These are phyloP conservation scores for Coemansia sp. DNA, from an alignment of 192 early-diverging fungal genomes.

Conservation along the genomic window DNA sequence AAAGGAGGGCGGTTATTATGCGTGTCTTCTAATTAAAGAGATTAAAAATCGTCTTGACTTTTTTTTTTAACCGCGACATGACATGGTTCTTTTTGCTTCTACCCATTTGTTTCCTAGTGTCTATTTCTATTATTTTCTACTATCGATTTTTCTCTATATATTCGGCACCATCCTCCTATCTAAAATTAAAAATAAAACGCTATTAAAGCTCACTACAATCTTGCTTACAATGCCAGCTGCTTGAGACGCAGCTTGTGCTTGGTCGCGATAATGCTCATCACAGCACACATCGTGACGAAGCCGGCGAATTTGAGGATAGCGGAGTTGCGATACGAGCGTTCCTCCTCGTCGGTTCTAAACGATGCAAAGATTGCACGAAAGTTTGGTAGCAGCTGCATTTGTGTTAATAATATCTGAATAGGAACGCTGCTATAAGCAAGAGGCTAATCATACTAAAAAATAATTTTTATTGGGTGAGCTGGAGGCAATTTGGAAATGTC, in stretches of 20 bases:
- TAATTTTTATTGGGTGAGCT: too few relatives aligned
- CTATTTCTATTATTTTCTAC: background rate
- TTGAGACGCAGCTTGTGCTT: conserved; percentile 31
- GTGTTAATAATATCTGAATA: background rate
- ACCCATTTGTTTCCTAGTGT: background rate
- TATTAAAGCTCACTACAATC: background rate
- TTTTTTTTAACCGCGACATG: too few relatives aligned
- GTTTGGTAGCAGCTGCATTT: conserved; percentile 50
- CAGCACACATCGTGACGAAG: conserved; percentile 48
- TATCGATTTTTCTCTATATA: background rate
- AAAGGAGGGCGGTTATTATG: too few relatives aligned
- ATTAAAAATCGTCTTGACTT: too few relatives aligned
- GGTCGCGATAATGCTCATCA: conserved; percentile 43
- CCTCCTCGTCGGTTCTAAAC: conserved; percentile 52
- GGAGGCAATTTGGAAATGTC: too few relatives aligned
- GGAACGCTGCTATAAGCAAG: background rate
- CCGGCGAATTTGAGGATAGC: conserved; percentile 48
- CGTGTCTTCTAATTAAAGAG: too few relatives aligned
- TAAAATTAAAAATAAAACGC: background rate
- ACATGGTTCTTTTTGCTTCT: too few relatives aligned
- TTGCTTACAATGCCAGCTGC: background rate
- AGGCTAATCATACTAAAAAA: background rate
- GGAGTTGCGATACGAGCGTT: conserved; percentile 40
- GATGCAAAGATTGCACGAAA: conserved; percentile 56
- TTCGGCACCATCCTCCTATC: background rate